A percentile compares a stretch with the other conserved stretches of the same genome.
phyloP scores from a whole-genome alignment of 495 filamentous ascomycete genomes.

The Aspergillus funiculosus region DNA sequence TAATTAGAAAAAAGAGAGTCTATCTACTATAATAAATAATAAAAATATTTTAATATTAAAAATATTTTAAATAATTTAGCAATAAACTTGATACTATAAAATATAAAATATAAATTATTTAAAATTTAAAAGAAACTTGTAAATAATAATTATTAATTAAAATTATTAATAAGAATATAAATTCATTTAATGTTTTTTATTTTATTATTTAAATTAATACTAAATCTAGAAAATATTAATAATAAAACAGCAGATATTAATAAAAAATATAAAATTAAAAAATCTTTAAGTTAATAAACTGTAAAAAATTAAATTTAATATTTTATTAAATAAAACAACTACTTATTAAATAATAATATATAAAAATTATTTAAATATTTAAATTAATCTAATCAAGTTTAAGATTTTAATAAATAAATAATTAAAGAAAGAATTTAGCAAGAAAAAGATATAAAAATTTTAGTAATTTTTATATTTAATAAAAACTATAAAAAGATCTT shows the following conservation, averaged over 20 bases:
- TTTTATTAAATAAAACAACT: constrained; percentile 1
- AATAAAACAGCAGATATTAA: neutral
- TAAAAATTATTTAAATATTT: neutral
- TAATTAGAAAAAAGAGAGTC: constrained; percentile 3
- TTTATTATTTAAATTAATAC: neutral
- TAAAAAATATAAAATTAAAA: constrained; percentile 6
- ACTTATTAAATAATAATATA: neutral
- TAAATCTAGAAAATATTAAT: neutral
- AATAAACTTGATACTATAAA: constrained; percentile 6
- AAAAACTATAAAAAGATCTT: constrained; percentile 1
- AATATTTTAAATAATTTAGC: neutral
- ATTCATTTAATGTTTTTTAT: neutral
- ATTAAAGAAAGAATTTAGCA: too few relatives aligned
- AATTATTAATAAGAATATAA: constrained; percentile 3
- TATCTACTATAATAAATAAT: constrained; percentile 8
- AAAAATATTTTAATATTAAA: neutral
- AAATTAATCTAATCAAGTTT: neutral
- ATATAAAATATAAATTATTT: constrained; percentile 9
- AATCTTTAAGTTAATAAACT: neutral
- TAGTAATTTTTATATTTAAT: too few relatives aligned
- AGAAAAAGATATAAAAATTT: too few relatives aligned
- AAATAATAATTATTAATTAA: constrained; percentile 10
- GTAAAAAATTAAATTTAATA: neutral
- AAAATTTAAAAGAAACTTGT: too few relatives aligned
- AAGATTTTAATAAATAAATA: neutral